Evolutionary conservation across 192 early-diverging fungal species (phyloP).

Genomic region (Phlyctochytrium arcticum): DNA sequence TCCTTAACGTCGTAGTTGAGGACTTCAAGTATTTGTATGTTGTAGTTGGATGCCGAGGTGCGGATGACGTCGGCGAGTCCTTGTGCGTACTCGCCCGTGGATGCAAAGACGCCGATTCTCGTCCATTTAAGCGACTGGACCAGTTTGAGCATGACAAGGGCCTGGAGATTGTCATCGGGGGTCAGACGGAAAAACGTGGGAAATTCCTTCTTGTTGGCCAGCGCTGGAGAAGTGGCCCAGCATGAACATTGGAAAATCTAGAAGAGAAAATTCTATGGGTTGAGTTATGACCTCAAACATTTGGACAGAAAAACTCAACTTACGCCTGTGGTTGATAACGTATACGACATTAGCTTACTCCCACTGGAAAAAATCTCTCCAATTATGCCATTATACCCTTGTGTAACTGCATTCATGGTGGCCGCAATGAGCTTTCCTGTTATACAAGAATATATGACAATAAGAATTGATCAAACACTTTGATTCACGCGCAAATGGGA

Average conservation of each 20-base stretch:
- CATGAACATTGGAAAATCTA: constrained; percentile 30
- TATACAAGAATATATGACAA: too few species aligned
- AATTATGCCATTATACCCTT: too few species aligned
- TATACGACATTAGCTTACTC: too few species aligned
- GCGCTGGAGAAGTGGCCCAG: constrained; percentile 22
- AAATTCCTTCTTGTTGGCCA: constrained; percentile 19
- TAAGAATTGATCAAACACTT: too few species aligned
- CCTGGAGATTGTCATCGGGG: constrained; percentile 29
- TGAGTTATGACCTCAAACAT: too few species aligned
- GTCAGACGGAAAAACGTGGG: constrained; percentile 37
- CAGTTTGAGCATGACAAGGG: constrained; percentile 24
- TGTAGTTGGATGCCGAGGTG: neutral
- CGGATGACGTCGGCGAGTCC: constrained; percentile 1
- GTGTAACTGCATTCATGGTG: too few species aligned
- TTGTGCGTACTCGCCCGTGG: neutral
- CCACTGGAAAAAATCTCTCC: too few species aligned
- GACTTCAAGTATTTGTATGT: neutral
- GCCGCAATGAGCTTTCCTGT: too few species aligned
- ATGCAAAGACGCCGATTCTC: neutral
- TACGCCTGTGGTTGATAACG: too few species aligned
- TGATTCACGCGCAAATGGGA: too few species aligned
- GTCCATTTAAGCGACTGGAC: constrained; percentile 21
- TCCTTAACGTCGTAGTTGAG: neutral
- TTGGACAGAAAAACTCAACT: too few species aligned
- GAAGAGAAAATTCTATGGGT: too few species aligned